Base-by-base conservation (phyloP, 1,139 yeast species). In the Magnusiomyces suaveolens region DNA sequence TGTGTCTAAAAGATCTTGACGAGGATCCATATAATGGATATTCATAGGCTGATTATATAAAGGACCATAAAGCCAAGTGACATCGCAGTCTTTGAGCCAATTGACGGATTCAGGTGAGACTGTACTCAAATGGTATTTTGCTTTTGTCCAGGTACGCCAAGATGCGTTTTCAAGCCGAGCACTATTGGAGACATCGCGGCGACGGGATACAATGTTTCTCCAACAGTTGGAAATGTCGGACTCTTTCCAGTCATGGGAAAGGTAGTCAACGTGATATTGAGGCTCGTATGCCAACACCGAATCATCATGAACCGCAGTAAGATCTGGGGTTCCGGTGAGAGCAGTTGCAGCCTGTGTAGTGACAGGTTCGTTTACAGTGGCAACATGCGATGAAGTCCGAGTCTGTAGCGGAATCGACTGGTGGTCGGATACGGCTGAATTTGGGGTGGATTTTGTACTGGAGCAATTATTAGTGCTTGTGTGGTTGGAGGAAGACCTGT, bases 171-270 rank as follows among this genome's bases (percentile, higher is more conserved):
- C 95, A 52, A 85, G 75, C 49, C 95, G 76, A 6, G 81, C 81
- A 18, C 78, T 69, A 78, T 79, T 75, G 46, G 77, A 75, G 62
- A 74, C 72, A 55, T 72, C 75, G 53, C 86, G 85, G 53, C 96
- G 79, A 63, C 87, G 83, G 60, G 82, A 73, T 49, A 88, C 90
- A 59, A 92, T 86, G 68, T 92, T 92, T 60, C 96, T 77, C 98
- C 98, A 92, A 43, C 96, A 87, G 62, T 87, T 87, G 16, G 95
- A 86, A 46, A 92, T 87, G 68, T 92, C 98, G 2, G 83, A 75
- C 61, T 90, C 97, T 64, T 88, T 88, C 98, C 98, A 92, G 66
- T 92, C 80, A 67, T 92, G 96, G 3, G 96, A 87, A 48, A 92
- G 76, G 69, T 92, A 92, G 72, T 92, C 98, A 18, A 92, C 98